A percentile compares a stretch with the other conserved stretches of the same genome.
Conservation (phyloP, 305 asterid genomes). For the Fraxinus ornus region DNA sequence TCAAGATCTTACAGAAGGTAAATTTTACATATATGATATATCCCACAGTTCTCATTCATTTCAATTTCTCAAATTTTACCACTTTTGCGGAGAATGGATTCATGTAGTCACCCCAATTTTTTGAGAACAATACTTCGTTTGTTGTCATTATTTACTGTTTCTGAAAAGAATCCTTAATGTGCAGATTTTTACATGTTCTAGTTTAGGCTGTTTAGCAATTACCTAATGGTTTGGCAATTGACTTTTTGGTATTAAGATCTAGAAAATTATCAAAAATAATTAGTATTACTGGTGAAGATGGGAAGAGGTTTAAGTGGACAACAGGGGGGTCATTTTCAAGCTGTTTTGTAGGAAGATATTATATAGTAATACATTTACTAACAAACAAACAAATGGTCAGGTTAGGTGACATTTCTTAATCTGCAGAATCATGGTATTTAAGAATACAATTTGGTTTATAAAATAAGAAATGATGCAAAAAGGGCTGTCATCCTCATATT, state of each 20-base stretch:
- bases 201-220: not conserved
- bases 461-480: constrained; percentile 13
- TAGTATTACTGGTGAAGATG: not conserved
- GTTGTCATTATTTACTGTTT: not conserved
- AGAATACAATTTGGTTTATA: constrained; percentile 21
- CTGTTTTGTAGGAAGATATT: not conserved
- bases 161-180: not conserved
- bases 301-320: not conserved
- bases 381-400: constrained; percentile 27
- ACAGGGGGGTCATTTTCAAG: constrained; percentile 17
- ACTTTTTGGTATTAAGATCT: not conserved
- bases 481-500: constrained; percentile 2
- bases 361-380: constrained; percentile 9
- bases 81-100: not conserved
- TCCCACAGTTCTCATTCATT: not conserved
- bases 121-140: not conserved
- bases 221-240: not conserved
- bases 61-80: not conserved
- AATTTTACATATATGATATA: not conserved
- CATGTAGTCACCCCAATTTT: not conserved
- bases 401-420: constrained; percentile 37
- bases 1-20: constrained; percentile 95
- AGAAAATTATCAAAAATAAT: not conserved
- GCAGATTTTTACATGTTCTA: not conserved
- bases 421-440: constrained; percentile 18